These are phyloP conservation scores for Pseudogymnoascus sp. DNA, from an alignment of 2,329 filamentous ascomycete genomes.

Conservation along the genomic window DNA sequence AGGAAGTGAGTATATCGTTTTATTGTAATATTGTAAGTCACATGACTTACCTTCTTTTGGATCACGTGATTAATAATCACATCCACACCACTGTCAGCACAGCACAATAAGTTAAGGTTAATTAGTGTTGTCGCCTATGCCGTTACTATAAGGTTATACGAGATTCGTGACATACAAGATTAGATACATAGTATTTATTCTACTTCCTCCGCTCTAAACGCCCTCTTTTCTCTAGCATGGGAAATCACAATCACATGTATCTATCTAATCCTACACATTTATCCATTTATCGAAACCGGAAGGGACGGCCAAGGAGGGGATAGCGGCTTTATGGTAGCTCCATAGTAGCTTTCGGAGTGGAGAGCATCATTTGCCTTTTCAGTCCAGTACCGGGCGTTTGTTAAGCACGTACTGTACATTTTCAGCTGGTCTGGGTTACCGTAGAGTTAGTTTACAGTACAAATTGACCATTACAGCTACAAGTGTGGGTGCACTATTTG, in stretches of 20 bases:
- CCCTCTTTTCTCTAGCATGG: too few relatives aligned
- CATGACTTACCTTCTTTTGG: background rate
- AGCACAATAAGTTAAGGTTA: background rate
- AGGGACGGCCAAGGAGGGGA: background rate
- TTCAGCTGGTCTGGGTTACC: background rate
- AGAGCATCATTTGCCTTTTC: background rate
- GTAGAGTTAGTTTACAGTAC: background rate
- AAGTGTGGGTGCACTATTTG: background rate
- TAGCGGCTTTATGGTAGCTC: background rate
- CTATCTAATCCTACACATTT: too few relatives aligned
- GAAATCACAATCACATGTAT: background rate
- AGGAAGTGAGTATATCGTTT: background rate
- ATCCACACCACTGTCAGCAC: background rate
- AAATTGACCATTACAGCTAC: background rate
- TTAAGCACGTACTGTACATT: too few relatives aligned
- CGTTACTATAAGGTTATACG: background rate
- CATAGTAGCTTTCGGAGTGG: background rate
- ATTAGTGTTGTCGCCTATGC: background rate
- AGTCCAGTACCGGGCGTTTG: background rate
- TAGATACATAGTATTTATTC: background rate
- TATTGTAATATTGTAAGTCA: background rate
- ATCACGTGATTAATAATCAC: background rate
- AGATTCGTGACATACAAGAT: background rate
- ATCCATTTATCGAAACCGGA: background rate
- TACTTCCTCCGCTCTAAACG: too few relatives aligned